Conservation (phyloP, 805 yeast species). For the Saccharomycodes ludwigii region DNA sequence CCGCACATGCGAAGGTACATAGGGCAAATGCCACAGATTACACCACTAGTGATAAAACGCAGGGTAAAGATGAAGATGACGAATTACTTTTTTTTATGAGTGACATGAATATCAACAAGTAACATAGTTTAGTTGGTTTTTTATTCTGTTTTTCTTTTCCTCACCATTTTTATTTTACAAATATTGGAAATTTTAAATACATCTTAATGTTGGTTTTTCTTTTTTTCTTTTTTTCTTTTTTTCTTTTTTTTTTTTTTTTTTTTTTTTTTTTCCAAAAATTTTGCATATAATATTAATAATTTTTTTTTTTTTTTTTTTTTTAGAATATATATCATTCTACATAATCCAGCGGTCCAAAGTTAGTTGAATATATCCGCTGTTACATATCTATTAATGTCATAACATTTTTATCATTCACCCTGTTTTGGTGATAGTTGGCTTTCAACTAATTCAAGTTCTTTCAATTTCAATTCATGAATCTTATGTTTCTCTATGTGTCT, state of each 20-base stretch:
- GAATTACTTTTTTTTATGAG: constrained; percentile 62
- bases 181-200: too few relatives aligned
- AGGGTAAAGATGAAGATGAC: constrained; percentile 43
- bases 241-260: not conserved
- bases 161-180: too few relatives aligned
- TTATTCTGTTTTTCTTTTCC: not conserved
- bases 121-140: not conserved
- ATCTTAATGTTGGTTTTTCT: too few relatives aligned
- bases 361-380: too few relatives aligned
- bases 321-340: too few relatives aligned
- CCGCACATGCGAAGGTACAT: constrained; percentile 20
- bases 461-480: constrained; percentile 21
- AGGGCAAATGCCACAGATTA: not conserved
- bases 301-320: too few relatives aligned
- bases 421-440: too few relatives aligned
- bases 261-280: too few relatives aligned
- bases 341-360: too few relatives aligned
- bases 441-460: too few relatives aligned
- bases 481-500: constrained; percentile 23
- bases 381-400: not conserved
- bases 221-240: not conserved
- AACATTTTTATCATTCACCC: not conserved
- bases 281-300: too few relatives aligned
- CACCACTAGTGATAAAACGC: constrained; percentile 1
- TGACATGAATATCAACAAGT: constrained; percentile 43